Conservation (phyloP, 345 rosid species). For the Syzygium aromaticum region DNA sequence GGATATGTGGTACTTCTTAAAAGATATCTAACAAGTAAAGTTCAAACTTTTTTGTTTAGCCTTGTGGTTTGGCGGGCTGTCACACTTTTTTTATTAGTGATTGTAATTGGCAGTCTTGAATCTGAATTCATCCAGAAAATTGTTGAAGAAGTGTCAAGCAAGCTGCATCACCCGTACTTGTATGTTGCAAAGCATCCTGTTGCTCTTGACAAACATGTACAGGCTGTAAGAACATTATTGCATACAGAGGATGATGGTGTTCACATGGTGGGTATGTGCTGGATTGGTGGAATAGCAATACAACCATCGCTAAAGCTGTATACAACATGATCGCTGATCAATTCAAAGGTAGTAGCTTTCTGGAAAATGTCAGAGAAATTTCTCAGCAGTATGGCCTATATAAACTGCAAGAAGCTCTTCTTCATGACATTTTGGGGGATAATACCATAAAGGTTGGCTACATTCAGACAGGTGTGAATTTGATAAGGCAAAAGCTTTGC, state of each 20-base stretch:
- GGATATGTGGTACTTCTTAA: no score
- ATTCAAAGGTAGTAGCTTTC: constrained; percentile 29
- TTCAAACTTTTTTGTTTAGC: not conserved
- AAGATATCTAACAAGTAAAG: not conserved
- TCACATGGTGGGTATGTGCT: not conserved
- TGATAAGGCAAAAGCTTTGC: not conserved
- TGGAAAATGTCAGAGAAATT: constrained; percentile 26
- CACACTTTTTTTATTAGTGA: no score
- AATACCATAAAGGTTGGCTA: not conserved
- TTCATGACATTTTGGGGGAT: not conserved
- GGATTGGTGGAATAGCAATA: constrained; percentile 9
- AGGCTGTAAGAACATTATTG: not conserved
- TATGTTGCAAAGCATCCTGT: constrained; percentile 1
- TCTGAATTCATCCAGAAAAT: constrained; percentile 3
- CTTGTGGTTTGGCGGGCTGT: not conserved
- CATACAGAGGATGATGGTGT: not conserved
- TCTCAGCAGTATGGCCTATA: not conserved
- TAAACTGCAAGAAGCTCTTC: constrained; percentile 10
- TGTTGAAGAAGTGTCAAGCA: constrained; percentile 9
- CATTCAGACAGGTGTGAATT: not conserved
- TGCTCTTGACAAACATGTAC: constrained; percentile 1
- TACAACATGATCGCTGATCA: constrained; percentile 7
- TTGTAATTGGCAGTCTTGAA: constrained; percentile 2
- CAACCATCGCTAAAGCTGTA: constrained; percentile 19
- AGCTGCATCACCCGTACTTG: not conserved